Base-by-base conservation (phyloP, 176 grass and related monocot genomes). In the Urochloa ruziziensis region DNA sequence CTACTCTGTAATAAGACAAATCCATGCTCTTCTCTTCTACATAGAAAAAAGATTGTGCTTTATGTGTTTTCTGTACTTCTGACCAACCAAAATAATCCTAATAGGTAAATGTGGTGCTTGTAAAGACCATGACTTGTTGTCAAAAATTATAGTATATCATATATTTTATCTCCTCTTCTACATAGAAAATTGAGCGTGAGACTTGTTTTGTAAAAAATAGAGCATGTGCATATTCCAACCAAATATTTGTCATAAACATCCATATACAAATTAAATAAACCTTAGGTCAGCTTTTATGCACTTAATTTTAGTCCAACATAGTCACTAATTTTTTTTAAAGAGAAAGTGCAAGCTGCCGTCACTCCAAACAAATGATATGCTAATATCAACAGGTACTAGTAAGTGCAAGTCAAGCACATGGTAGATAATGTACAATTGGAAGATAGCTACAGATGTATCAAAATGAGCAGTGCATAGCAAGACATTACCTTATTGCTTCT, bases 401-500 rank as follows among this genome's bases (percentile, higher is more conserved):
- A n/a, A 48, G 16, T 54, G 56, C 24, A 69, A 36, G 37, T 17
- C 59, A 28, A 64, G 56, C 10, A 42, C 78, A 61, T 57, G 21
- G 67, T 71, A 47, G 24, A 47, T 14, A 62, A 48, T 79, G 35
- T 64, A 43, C 27, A 21, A 60, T 15, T 39, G n/a, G 19, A 87
- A 75, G 30, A 72, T 3, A 52, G 15, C 25, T 37, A 80, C 28
- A 85, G 47, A 40, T 47, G 19, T 75, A 60, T 32, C 12, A 33
- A 48, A 77, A 78, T 82, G 24, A 19, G 17, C 6, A 56, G 23
- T 4, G 8, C 19, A 64, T 21, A 7, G 21, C 12, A 49, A 86
- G 47, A 39, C 37, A 73, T 52, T 79, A 94, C 92, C 89, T 91
- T 91, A n/a, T 36, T 91, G 67, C 67, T 85, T 87, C 84, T 89